These are phyloP conservation scores for Penicillium freii DNA, from an alignment of 2,329 filamentous ascomycete genomes.

Conservation along the genomic window DNA sequence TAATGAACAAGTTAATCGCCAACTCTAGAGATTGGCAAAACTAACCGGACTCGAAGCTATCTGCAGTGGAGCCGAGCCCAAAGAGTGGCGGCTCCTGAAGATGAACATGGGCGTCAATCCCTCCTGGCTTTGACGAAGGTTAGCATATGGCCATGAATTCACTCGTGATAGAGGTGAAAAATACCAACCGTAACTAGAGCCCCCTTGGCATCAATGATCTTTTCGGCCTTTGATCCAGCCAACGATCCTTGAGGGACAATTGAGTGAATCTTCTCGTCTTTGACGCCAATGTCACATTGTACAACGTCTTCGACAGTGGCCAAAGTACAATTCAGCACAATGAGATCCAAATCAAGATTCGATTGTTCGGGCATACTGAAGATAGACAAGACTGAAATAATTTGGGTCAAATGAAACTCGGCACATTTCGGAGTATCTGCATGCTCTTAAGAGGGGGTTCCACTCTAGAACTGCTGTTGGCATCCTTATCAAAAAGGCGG, in stretches of 20 bases:
- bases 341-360: not conserved
- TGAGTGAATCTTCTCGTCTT: slow-evolving; percentile 11
- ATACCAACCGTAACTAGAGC: not conserved
- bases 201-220: slow-evolving; percentile 9
- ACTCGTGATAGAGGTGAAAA: not conserved
- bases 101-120: slow-evolving; percentile 52
- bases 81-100: not conserved
- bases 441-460: not conserved
- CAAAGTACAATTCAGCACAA: not conserved
- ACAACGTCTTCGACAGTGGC: not conserved
- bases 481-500: not conserved
- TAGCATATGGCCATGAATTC: not conserved
- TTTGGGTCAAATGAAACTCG: not conserved
- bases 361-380: not conserved
- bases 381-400: no score
- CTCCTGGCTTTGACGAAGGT: slow-evolving; percentile 36
- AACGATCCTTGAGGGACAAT: slow-evolving; percentile 6
- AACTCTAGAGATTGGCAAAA: no score
- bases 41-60: not conserved
- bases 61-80: not conserved
- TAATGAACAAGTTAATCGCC: not conserved
- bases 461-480: not conserved
- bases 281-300: slow-evolving; percentile 13
- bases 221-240: not conserved
- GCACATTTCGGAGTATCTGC: not conserved